A percentile compares a stretch with the other conserved stretches of the same genome.
Conservation (phyloP, 495 filamentous ascomycete genomes). For the Podospora conica region DNA sequence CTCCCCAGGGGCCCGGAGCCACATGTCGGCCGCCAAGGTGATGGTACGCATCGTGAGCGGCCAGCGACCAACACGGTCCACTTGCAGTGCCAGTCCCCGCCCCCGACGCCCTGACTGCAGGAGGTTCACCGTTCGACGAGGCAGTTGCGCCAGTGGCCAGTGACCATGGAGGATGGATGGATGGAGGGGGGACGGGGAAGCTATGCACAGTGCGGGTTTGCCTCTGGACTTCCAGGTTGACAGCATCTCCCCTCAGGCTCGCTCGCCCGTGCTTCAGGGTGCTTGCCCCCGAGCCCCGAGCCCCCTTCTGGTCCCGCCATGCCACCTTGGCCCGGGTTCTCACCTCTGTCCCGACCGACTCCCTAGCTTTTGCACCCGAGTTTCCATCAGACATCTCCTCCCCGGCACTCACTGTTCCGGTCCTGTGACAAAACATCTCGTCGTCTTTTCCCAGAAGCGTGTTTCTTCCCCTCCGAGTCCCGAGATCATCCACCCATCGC, state of each 20-base stretch:
- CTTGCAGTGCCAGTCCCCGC: slow-evolving; percentile 5
- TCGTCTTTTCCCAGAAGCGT: slow-evolving; percentile 33
- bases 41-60: slow-evolving; percentile 14
- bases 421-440: slow-evolving; percentile 33
- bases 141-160: not conserved
- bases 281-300: too few relatives aligned
- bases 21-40: slow-evolving; percentile 17
- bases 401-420: slow-evolving; percentile 29
- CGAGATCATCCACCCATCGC: not conserved
- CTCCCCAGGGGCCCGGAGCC: not conserved
- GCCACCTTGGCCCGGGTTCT: slow-evolving; percentile 11
- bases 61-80: slow-evolving; percentile 5
- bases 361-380: slow-evolving; percentile 17
- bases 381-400: slow-evolving; percentile 28
- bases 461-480: slow-evolving; percentile 6
- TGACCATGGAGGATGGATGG: not conserved
- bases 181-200: not conserved
- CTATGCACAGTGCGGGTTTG: slow-evolving; percentile 20
- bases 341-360: slow-evolving; percentile 16
- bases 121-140: not conserved
- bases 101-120: slow-evolving; percentile 7
- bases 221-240: slow-evolving; percentile 6
- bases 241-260: too few relatives aligned
- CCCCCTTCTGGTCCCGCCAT: slow-evolving; percentile 11
- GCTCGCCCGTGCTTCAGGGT: not conserved